Evolutionary conservation across 2,329 filamentous ascomycete genomes (phyloP).

Genomic region (Aspergillus viridinutans): DNA sequence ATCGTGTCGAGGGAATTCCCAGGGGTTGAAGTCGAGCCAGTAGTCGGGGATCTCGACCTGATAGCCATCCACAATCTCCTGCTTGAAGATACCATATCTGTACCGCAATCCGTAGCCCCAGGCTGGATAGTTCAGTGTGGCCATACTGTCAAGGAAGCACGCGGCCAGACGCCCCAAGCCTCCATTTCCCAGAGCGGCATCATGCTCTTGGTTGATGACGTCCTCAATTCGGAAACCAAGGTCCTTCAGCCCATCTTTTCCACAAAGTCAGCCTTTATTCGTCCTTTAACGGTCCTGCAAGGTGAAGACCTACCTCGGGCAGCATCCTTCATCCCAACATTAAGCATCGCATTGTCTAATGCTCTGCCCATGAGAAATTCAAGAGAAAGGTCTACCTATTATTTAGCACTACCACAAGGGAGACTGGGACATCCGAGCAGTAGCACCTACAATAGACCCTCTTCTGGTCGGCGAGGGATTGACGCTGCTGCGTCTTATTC

Average conservation of each 20-base stretch:
- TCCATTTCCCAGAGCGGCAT: conserved; percentile 93
- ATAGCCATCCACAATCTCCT: conserved; percentile 96
- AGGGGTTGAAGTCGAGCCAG: conserved; percentile 98
- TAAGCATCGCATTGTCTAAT: conserved; percentile 97
- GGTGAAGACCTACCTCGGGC: conserved; percentile 62
- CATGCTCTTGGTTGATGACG: conserved; percentile 88
- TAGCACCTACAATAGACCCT: conserved; percentile 71
- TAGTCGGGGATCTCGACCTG: conserved; percentile 98
- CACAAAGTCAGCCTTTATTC: conserved; percentile 12
- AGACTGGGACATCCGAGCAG: background rate
- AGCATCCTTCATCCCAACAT: conserved; percentile 79
- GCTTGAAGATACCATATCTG: conserved; percentile 97
- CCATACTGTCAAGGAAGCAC: conserved; percentile 94
- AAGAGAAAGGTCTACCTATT: conserved; percentile 68
- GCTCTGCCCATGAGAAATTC: conserved; percentile 97
- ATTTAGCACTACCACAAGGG: background rate
- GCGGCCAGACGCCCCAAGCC: conserved; percentile 91
- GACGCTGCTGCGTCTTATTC: conserved; percentile 97
- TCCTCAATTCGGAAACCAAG: conserved; percentile 97
- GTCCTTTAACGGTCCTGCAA: conserved; percentile 9
- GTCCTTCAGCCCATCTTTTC: conserved; percentile 71
- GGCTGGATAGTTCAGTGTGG: conserved; percentile 88
- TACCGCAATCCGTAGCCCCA: conserved; percentile 98
- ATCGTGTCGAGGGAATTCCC: conserved; percentile 96
- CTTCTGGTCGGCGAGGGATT: conserved; percentile 87